Percentiles rank a stretch among this genome's conserved stretches.
These are phyloP conservation scores for Senecio squalidus DNA, from an alignment of 140 eudicot species.

Conservation along the genomic window DNA sequence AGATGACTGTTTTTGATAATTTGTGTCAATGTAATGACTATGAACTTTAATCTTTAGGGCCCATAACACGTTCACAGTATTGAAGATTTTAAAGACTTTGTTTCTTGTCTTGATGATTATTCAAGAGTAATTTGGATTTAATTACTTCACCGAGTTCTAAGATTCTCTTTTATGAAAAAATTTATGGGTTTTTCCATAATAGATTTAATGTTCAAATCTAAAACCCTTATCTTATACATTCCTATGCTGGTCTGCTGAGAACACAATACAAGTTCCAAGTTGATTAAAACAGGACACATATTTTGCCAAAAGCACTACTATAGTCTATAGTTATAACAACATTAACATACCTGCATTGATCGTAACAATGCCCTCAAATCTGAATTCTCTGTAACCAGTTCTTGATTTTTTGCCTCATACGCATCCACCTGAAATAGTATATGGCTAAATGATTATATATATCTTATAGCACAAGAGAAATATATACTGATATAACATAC, in stretches of 20 bases:
- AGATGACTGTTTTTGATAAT: not conserved
- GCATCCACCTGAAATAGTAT: conserved; percentile 54
- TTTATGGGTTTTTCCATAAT: no score
- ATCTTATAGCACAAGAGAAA: not conserved
- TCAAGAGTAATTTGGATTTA: not conserved
- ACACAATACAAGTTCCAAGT: not conserved
- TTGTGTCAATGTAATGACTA: not conserved
- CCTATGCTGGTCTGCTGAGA: not conserved
- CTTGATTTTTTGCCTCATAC: conserved; percentile 94
- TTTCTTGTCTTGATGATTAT: not conserved
- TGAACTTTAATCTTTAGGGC: not conserved
- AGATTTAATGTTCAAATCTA: no score
- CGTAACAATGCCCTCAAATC: conserved; percentile 90
- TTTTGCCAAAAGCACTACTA: not conserved
- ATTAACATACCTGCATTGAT: conserved; percentile 78
- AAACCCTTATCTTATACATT: no score
- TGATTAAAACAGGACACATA: not conserved
- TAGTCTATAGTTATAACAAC: not conserved
- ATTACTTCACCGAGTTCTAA: not conserved
- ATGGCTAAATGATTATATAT: conserved; percentile 4
- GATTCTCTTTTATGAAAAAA: not conserved
- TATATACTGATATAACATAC: conserved; percentile 47
- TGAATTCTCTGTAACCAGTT: conserved; percentile 81
- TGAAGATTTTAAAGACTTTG: not conserved
- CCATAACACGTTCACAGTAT: not conserved